Base-by-base conservation (phyloP, 257 asterid genomes). In the Coffea eugenioides region DNA sequence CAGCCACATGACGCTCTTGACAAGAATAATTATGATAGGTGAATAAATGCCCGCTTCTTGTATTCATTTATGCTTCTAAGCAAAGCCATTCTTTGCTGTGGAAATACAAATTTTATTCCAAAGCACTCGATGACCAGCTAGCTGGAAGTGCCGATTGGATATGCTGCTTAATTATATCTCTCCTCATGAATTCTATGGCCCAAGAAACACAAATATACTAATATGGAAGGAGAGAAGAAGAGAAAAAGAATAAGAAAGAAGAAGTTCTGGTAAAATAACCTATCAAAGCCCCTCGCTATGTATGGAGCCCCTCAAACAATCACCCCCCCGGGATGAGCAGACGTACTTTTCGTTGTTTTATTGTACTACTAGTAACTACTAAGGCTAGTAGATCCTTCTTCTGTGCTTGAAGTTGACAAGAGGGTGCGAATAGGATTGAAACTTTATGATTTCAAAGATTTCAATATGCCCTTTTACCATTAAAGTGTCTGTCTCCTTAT, bases 61-160 rank as follows among this genome's bases (percentile, higher is more conserved):
- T 82, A 31, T 82, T 85, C 87, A 76, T 87, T 87, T 88, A 85
- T 87, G 94, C 96, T 92, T 92, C 90, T 78, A 90, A 91, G 95
- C 90, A 88, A 93, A 93, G 97, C 86, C 85, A 88, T 84, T 62
- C 69, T 80, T 79, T 79, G 25, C 75, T 71, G 67, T 61, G 59
- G 23, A 75, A 72, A 49, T 36, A 4, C 31, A 71, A 79, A 52
- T 20, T 27, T 65, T 80, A 85, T 81, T 79, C 77, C 77, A 70
- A 77, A 65, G 56, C 80, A 81, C 88, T 85, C 73, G 61, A 90
- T 87, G 85, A 69, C 87, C 69, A 78, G 78, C 78, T 48, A 78
- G 76, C 76, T 39, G 75, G 74, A 84, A 78, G 86, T 67, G 49
- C 59, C 75, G 51, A 25, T 80, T 45, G 62, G 52, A 80, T 74